A percentile compares a stretch with the other conserved stretches of the same genome.
These are phyloP conservation scores for Alnus rubra DNA, from an alignment of 306 rosid species.

Conservation along the genomic window DNA sequence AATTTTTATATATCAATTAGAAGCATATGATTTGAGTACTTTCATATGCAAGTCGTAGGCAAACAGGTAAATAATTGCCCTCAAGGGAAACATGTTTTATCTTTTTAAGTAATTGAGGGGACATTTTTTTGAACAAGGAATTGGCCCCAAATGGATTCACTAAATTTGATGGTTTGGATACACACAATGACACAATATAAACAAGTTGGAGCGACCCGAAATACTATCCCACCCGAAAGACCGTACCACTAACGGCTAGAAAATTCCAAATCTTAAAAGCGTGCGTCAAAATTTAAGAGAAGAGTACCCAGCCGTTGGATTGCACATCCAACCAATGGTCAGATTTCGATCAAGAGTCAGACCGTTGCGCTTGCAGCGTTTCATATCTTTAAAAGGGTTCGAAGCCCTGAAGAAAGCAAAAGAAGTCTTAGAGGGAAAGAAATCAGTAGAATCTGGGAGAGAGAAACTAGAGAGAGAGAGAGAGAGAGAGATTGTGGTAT, in stretches of 20 bases:
- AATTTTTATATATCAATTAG: too few species aligned
- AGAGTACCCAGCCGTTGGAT: conserved; percentile 29
- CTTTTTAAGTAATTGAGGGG: too few species aligned
- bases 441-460: background rate
- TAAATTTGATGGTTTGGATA: too few species aligned
- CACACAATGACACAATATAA: too few species aligned
- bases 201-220: too few species aligned
- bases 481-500: background rate
- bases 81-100: too few species aligned
- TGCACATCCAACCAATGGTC: conserved; percentile 33
- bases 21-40: too few species aligned
- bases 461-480: background rate
- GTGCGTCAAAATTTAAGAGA: background rate
- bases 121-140: too few species aligned
- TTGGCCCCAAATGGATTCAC: too few species aligned
- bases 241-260: conserved; percentile 42
- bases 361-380: conserved; percentile 44
- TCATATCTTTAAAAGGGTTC: too few species aligned
- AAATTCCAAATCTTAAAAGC: conserved; percentile 28
- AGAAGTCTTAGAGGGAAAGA: background rate
- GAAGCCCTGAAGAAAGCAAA: background rate
- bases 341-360: conserved; percentile 2
- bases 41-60: too few species aligned
- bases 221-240: background rate
- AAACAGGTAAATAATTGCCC: too few species aligned